Conservation (phyloP, 177 flowering plant genomes). For the Vitis hybrid region DNA sequence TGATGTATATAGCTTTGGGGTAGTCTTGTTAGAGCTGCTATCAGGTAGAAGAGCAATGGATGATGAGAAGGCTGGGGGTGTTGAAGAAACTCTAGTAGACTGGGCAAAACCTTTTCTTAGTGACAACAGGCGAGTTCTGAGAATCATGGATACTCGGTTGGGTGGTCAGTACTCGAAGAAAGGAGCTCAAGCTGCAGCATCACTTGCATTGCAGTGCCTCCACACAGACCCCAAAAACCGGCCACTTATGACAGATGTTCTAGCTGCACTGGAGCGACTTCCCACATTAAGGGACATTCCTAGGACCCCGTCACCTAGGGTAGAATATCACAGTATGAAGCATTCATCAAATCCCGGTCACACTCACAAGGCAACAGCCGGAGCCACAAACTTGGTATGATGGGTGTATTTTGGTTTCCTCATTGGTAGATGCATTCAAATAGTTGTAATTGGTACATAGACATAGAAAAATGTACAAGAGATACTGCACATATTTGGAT, state of each 20-base stretch:
- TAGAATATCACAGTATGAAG: no score
- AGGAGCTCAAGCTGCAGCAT: slow-evolving; percentile 11
- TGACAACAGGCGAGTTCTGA: slow-evolving; percentile 5
- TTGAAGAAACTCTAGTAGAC: slow-evolving; percentile 14
- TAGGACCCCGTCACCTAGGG: no score
- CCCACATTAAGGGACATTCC: slow-evolving; percentile 1
- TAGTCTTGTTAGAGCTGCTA: slow-evolving; percentile 12
- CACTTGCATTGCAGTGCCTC: slow-evolving; percentile 12
- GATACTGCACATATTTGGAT: no score
- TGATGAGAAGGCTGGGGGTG: slow-evolving; percentile 1
- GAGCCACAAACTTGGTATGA: no score
- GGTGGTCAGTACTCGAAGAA: slow-evolving; percentile 16
- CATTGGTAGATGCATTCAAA: no score
- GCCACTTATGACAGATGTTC: slow-evolving; percentile 12
- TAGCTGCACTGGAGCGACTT: slow-evolving; percentile 9
- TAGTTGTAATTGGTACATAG: no score
- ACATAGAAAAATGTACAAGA: no score
- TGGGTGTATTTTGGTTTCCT: no score
- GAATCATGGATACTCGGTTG: slow-evolving; percentile 14
- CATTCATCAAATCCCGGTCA: no score
- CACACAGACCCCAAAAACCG: slow-evolving; percentile 4
- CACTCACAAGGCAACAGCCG: no score
- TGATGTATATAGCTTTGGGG: slow-evolving; percentile 20
- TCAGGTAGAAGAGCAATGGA: slow-evolving; percentile 15
- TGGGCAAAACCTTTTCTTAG: slow-evolving; percentile 16